Evolutionary conservation across 805 yeast genomes (phyloP), one percentile per base, ranked within the genome.

Genomic region (Candida maris): DNA sequence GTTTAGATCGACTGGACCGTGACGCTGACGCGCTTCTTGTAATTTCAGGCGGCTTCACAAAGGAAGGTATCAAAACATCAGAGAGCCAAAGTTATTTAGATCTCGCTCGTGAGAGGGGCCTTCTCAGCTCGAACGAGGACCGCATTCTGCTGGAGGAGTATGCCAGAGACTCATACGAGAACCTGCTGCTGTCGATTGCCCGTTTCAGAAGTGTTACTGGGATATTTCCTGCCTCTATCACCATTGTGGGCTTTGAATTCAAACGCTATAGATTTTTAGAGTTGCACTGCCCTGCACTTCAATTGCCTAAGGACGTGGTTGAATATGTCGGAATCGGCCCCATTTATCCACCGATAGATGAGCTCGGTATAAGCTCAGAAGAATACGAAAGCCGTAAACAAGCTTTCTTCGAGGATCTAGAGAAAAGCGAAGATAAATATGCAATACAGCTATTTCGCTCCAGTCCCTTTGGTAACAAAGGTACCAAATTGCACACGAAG

Each of bases 101-200:
- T 12, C 60, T 79, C 15, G 71, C 76, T 1, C 27, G 49, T 23
- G 52, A 58, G 10, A 45, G 76, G 32, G 64, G 56, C 7, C 32
- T 43, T 39, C 44, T 37, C 26, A 29, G 20, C 16, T 31, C 30
- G 15, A 19, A 40, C 24, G 25, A 18, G 4, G 16, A 48, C 32
- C 31, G 64, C 31, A 57, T 81, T 1, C 42, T 65, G 5, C 60
- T 78, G 1, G 95, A 85, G 51, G 89, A 82, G 46, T 81, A 57
- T 54, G 87, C 95, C 0, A 61, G 86, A 26, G 95, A 85, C 56
- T 83, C 93, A 1, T 81, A 81, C 52, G 94, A 85, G 52, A 85
- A 85, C 56, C 72, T 85, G 5, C 41, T 83, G 3, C 83, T 76
- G 55, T 75, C 82, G 45, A 45, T 81, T 2, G 65, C 73, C 23